Conservation (phyloP, 345 rosid species). For the Aethionema arabicum region DNA sequence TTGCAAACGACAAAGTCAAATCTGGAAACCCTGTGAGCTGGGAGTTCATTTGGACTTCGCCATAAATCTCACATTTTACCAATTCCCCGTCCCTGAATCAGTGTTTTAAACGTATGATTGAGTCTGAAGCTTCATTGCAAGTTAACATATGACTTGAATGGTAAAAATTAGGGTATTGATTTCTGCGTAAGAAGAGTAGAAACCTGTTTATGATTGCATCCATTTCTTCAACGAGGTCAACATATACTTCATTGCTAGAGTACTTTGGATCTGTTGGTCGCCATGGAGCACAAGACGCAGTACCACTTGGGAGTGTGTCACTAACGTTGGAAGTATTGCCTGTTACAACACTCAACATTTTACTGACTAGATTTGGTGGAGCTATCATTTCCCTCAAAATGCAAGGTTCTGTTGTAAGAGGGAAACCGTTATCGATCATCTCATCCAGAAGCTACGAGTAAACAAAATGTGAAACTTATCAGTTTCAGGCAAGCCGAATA, state of each 20-base stretch:
- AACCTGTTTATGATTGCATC: conserved; percentile 87
- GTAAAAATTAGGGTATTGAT: neutral
- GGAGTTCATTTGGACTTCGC: conserved; percentile 84
- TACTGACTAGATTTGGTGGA: conserved; percentile 86
- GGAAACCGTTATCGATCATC: conserved; percentile 99
- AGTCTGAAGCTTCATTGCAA: neutral
- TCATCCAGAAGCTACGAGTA: conserved; percentile 85
- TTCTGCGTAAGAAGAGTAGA: neutral
- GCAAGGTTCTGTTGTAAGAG: conserved; percentile 91
- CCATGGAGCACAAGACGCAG: conserved; percentile 94
- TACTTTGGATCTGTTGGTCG: conserved; percentile 79
- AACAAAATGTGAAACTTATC: conserved; percentile 8
- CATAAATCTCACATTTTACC: conserved; percentile 56
- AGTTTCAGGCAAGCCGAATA: conserved; percentile 11
- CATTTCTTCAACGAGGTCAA: conserved; percentile 94
- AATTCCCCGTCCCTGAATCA: conserved; percentile 40
- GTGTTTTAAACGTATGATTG: neutral
- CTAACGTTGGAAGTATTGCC: conserved; percentile 84
- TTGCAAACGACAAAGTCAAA: conserved; percentile 80
- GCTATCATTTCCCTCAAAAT: conserved; percentile 94
- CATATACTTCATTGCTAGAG: conserved; percentile 83
- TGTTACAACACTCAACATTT: conserved; percentile 90
- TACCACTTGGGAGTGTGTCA: conserved; percentile 79
- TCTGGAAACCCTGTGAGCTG: conserved; percentile 95
- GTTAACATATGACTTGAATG: neutral